Percentiles rank a stretch among this genome's conserved stretches.
These are phyloP conservation scores for Colletotrichum scovillei DNA, from an alignment of 2,329 filamentous ascomycete genomes.

Conservation along the genomic window DNA sequence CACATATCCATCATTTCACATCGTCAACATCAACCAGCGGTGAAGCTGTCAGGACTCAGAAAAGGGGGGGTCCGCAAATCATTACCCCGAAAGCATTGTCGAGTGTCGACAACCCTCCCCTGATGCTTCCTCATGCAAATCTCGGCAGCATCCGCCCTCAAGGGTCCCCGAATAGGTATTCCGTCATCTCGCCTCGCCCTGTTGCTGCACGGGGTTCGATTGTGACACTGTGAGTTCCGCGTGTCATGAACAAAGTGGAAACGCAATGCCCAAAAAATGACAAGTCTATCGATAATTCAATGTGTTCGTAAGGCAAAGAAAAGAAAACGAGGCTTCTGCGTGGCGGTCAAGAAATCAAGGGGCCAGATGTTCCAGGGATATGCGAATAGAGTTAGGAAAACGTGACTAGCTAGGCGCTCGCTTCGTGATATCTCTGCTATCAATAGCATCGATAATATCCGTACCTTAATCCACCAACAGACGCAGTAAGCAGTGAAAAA, in stretches of 20 bases:
- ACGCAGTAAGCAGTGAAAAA: neutral
- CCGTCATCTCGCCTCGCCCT: constrained; percentile 23
- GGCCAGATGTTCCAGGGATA: neutral
- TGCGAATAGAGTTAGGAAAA: neutral
- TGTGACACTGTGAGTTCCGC: neutral
- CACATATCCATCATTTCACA: neutral
- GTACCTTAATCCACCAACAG: neutral
- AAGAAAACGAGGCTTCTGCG: neutral
- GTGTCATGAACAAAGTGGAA: neutral
- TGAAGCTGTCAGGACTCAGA: neutral
- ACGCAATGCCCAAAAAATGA: neutral
- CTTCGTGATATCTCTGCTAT: neutral
- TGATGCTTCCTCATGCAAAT: constrained; percentile 6
- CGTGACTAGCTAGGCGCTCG: neutral
- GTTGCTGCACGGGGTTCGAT: neutral
- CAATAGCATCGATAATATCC: neutral
- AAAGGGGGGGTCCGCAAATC: neutral
- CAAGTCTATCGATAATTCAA: neutral
- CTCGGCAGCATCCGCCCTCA: constrained; percentile 23
- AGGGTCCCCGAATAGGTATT: constrained; percentile 23
- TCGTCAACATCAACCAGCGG: neutral
- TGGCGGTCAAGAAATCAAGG: neutral
- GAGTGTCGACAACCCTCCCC: neutral
- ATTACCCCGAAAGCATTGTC: neutral
- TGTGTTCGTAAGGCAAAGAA: neutral